These are phyloP conservation scores for Verticillium longisporum DNA, from an alignment of 2,329 filamentous ascomycete genomes.

Conservation along the genomic window DNA sequence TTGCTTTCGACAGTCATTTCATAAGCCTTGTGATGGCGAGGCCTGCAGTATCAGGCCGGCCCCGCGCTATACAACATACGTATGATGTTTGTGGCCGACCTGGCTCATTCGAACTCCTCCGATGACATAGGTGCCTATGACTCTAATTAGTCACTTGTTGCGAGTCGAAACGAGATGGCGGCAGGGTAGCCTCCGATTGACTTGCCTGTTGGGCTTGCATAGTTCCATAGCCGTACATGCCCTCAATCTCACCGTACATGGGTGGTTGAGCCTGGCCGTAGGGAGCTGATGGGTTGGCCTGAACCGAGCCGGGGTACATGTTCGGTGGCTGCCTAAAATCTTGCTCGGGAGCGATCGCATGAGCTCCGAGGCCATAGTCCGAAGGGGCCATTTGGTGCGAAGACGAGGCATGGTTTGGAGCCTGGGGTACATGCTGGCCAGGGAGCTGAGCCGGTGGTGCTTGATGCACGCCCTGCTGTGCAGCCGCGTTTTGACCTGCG, in stretches of 20 bases:
- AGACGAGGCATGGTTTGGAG: constrained; percentile 44
- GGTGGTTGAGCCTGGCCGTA: constrained; percentile 73
- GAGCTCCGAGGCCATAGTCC: constrained; percentile 56
- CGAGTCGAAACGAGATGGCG: background rate
- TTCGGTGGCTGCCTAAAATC: constrained; percentile 73
- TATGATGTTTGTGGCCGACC: background rate
- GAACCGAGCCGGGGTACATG: constrained; percentile 79
- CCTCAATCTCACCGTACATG: constrained; percentile 77
- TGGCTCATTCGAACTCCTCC: constrained; percentile 35
- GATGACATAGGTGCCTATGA: constrained; percentile 33
- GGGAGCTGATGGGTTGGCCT: constrained; percentile 60
- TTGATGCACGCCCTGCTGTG: constrained; percentile 23
- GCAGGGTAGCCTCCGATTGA: constrained; percentile 7
- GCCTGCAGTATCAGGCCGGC: background rate
- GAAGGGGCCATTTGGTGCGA: constrained; percentile 52
- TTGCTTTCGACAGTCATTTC: background rate
- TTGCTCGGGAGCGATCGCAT: constrained; percentile 59
- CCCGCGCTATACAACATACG: background rate
- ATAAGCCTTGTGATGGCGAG: background rate
- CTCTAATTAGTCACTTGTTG: background rate
- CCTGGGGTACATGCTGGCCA: constrained; percentile 45
- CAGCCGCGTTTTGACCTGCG: constrained; percentile 39
- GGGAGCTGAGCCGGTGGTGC: constrained; percentile 40
- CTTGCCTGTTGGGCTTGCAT: constrained; percentile 80
- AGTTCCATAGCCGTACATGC: constrained; percentile 77